Evolutionary conservation across 2,329 filamentous ascomycete species (phyloP), one percentile per base, ranked within the genome.

Genomic region (Alternaria triticina): DNA sequence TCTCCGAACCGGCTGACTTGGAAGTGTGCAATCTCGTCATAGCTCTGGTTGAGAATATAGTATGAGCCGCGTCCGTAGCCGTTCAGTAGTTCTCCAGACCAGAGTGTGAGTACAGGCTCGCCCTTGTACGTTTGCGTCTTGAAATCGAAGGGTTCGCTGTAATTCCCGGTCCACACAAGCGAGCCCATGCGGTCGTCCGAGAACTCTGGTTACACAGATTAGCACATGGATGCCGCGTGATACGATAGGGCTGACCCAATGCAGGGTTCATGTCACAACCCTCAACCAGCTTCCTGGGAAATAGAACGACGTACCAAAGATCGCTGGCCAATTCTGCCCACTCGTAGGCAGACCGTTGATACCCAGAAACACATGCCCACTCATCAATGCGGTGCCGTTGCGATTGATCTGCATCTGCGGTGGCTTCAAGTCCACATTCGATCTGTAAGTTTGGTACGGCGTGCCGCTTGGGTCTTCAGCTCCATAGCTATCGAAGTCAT

Each of bases 121-220:
- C 65, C 70, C 25, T 68, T 64, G 61, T 73, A 72, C 0, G 62
- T 70, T 49, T 73, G 70, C 27, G 61, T 60, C 44, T 61, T 65
- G 59, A 73, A 71, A 40, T 73, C 68, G 45, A 72, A 73, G 8
- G 66, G 59, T 28, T 69, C 66, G 10, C 59, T 62, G 60, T 69
- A 71, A 28, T 73, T 66, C 0, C 46, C 64, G 13, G 64, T 67
- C 70, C 69, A 73, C 25, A 71, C 59, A 1, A 73, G 62, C 12
- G 68, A 66, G 20, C 69, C 69, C 56, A 67, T 64, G 40, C 58
- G 54, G 11, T 71, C 67, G 17, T 57, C 47, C 12, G 70, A 68
- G 52, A 72, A 61, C 47, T 65, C 62, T 65, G 30, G 22, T 30
- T 20, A 43, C 15, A 54, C 30, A 17, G 36, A 20, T 54, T 17